Evolutionary conservation across 1,284 basidiomycete species (phyloP).

Genomic region (Takashimella koratensis): DNA sequence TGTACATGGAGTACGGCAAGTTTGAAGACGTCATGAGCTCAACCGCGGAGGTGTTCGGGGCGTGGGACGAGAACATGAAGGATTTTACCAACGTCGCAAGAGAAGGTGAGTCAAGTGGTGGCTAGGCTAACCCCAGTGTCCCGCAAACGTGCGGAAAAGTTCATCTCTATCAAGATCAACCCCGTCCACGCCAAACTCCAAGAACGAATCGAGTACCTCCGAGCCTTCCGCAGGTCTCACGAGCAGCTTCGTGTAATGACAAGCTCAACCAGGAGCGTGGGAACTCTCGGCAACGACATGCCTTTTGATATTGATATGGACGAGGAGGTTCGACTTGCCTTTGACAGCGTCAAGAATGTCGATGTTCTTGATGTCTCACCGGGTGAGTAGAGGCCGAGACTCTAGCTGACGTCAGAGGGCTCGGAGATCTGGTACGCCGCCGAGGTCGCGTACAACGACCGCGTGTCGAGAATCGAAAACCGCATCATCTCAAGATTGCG

Average conservation of each 20-base stretch:
- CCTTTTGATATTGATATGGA: constrained; percentile 83
- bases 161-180: constrained; percentile 94
- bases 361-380: constrained; percentile 91
- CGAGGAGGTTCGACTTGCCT: constrained; percentile 90
- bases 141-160: constrained; percentile 84
- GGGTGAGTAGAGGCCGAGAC: constrained; percentile 53
- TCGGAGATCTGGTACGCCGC: constrained; percentile 98
- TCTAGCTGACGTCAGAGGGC: constrained; percentile 61
- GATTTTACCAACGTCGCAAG: constrained; percentile 97
- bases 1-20: constrained; percentile 89
- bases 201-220: constrained; percentile 79
- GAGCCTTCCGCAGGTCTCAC: constrained; percentile 94
- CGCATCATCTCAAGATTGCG: constrained; percentile 92
- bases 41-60: constrained; percentile 78
- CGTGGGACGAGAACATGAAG: constrained; percentile 96
- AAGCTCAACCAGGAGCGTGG: constrained; percentile 81
- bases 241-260: constrained; percentile 98
- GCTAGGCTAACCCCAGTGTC: constrained; percentile 56
- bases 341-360: constrained; percentile 91
- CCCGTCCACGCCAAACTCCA: constrained; percentile 88
- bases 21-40: constrained; percentile 81
- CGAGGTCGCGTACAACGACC: constrained; percentile 95
- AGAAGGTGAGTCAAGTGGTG: constrained; percentile 53
- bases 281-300: constrained; percentile 62
- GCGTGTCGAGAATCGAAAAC: constrained; percentile 95